A percentile compares a stretch with the other conserved stretches of the same genome.
These are phyloP conservation scores for Russula abietina DNA, from an alignment of 768 basidiomycete species.

Conservation along the genomic window DNA sequence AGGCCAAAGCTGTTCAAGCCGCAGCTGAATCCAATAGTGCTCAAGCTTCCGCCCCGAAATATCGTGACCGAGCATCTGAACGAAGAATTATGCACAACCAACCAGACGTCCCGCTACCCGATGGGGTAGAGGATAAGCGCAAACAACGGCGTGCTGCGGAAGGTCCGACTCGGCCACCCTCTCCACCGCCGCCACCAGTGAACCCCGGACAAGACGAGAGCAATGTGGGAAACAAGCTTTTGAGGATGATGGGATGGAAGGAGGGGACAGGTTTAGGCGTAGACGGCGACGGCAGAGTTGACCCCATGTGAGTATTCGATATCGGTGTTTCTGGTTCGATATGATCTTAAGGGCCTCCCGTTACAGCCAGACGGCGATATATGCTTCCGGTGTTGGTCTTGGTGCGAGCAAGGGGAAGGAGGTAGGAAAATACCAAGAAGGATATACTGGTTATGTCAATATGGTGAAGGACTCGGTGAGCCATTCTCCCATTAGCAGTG, in stretches of 20 bases:
- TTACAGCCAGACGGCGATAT: conserved; percentile 72
- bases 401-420: conserved; percentile 92
- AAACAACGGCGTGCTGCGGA: conserved; percentile 50
- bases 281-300: conserved; percentile 76
- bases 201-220: conserved; percentile 74
- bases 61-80: conserved; percentile 92
- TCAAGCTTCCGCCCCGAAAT: conserved; percentile 57
- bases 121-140: conserved; percentile 37
- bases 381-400: conserved; percentile 80
- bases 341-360: background rate
- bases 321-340: background rate
- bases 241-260: conserved; percentile 99
- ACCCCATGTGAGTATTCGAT: conserved; percentile 63
- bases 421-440: conserved; percentile 62
- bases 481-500: background rate
- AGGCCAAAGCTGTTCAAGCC: conserved; percentile 45
- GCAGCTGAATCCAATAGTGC: conserved; percentile 28
- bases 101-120: conserved; percentile 71
- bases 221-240: conserved; percentile 87
- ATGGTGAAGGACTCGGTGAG: conserved; percentile 68
- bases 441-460: conserved; percentile 62
- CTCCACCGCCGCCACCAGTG: conserved; percentile 55
- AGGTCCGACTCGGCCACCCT: conserved; percentile 54
- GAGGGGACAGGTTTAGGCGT: conserved; percentile 84
- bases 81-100: conserved; percentile 88